Percentiles rank a stretch among this genome's conserved stretches.
Evolutionary conservation across 2,329 filamentous ascomycete species (phyloP).

Genomic region (Alternaria triticimaculans): DNA sequence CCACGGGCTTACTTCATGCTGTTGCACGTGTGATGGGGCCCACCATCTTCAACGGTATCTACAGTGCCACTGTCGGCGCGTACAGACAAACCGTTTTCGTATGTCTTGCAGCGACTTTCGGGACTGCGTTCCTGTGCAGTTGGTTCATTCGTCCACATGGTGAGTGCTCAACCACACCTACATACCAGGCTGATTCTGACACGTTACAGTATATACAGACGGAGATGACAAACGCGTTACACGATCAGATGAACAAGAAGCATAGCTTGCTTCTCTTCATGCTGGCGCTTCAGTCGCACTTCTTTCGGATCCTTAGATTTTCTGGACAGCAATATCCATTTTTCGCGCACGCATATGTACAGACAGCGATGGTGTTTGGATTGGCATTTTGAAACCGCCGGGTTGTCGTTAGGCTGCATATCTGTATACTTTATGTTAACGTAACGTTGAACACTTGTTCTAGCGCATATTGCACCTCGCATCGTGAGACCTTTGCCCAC

Average conservation of each 20-base stretch:
- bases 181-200: not conserved
- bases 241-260: conserved; percentile 1
- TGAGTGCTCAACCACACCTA: conserved; percentile 56
- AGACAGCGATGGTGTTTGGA: conserved; percentile 1
- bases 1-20: conserved; percentile 84
- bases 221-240: conserved; percentile 10
- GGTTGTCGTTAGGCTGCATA: not conserved
- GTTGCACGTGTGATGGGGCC: conserved; percentile 80
- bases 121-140: conserved; percentile 67
- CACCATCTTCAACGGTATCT: conserved; percentile 83
- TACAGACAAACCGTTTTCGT: conserved; percentile 87
- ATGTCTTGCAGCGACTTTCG: conserved; percentile 71
- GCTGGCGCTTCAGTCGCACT: not conserved
- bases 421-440: not conserved
- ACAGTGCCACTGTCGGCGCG: conserved; percentile 76
- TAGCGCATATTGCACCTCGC: not conserved
- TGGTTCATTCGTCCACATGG: conserved; percentile 76
- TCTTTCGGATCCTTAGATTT: not conserved
- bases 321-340: not conserved
- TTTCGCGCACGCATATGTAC: not conserved
- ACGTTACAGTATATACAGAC: conserved; percentile 11
- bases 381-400: not conserved
- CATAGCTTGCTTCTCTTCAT: conserved; percentile 5
- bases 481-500: not conserved
- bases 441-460: not conserved